A percentile compares a stretch with the other conserved stretches of the same genome.
Evolutionary conservation across 2,329 filamentous ascomycete species (phyloP).

Genomic region (Alternaria gaisen): DNA sequence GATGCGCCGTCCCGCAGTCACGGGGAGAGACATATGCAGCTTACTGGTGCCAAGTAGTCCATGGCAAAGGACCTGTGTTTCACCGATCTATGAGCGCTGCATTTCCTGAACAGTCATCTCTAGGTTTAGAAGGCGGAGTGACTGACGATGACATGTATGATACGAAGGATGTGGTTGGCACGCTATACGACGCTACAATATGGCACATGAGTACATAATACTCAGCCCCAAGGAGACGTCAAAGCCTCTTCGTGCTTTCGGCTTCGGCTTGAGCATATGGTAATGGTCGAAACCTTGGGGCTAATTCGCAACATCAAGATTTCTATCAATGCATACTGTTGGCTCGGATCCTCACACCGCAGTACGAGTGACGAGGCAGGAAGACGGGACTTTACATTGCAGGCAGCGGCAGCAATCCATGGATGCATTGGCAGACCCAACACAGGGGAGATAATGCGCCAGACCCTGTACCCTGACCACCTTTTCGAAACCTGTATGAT

Average conservation of each 20-base stretch:
- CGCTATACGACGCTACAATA: background rate
- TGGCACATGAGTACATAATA: background rate
- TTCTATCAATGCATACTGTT: background rate
- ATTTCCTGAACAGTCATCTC: background rate
- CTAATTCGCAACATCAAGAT: background rate
- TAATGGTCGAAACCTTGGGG: background rate
- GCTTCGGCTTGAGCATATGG: background rate
- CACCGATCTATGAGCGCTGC: background rate
- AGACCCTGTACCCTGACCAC: background rate
- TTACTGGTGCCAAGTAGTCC: background rate
- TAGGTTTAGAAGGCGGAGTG: background rate
- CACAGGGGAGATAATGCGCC: background rate
- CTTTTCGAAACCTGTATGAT: background rate
- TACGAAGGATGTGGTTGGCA: background rate
- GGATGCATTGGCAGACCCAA: background rate
- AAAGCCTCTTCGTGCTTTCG: background rate
- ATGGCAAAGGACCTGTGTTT: background rate
- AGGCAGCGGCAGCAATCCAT: background rate
- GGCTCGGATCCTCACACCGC: background rate
- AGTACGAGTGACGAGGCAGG: background rate
- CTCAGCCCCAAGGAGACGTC: background rate
- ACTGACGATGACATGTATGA: slow-evolving; percentile 1
- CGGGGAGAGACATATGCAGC: background rate
- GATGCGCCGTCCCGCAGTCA: background rate
- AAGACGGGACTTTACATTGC: background rate